Conservation (phyloP, 2,329 filamentous ascomycete species). For the Paracorniculantispora psalliotae region DNA sequence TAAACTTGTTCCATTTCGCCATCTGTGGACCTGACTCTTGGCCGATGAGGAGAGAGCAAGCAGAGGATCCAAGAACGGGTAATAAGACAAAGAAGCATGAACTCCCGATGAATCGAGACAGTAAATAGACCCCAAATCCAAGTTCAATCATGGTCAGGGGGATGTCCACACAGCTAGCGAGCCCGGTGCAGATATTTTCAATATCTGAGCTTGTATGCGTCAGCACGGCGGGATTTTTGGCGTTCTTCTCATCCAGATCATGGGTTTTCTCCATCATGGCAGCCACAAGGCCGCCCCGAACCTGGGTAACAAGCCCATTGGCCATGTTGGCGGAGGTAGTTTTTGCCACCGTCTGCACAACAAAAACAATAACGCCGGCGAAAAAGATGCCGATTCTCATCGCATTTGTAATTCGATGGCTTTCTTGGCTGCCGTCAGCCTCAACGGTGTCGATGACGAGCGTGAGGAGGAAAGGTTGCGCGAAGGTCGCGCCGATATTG, state of each 20-base stretch:
- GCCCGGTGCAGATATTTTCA: neutral
- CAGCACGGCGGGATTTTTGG: constrained; percentile 22
- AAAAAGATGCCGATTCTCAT: neutral
- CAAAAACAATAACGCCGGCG: neutral
- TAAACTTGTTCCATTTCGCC: neutral
- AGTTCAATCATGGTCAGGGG: neutral
- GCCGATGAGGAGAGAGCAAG: neutral
- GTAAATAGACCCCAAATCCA: neutral
- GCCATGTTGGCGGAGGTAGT: neutral
- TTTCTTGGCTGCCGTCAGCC: neutral
- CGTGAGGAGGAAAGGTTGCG: neutral
- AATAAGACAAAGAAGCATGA: neutral
- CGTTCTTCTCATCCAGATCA: constrained; percentile 22
- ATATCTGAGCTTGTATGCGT: constrained; percentile 3
- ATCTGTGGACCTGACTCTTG: neutral
- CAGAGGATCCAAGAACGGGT: neutral
- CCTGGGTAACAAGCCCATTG: constrained; percentile 25
- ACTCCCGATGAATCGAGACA: neutral
- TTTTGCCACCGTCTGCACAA: neutral
- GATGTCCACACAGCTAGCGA: neutral
- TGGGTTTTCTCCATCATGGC: constrained; percentile 45
- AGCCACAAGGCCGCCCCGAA: constrained; percentile 30
- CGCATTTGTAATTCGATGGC: neutral
- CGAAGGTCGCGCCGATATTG: neutral
- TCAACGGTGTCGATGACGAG: neutral